Base-by-base conservation (phyloP, 768 basidiomycete genomes). In the Dioszegia aurantiaca region DNA sequence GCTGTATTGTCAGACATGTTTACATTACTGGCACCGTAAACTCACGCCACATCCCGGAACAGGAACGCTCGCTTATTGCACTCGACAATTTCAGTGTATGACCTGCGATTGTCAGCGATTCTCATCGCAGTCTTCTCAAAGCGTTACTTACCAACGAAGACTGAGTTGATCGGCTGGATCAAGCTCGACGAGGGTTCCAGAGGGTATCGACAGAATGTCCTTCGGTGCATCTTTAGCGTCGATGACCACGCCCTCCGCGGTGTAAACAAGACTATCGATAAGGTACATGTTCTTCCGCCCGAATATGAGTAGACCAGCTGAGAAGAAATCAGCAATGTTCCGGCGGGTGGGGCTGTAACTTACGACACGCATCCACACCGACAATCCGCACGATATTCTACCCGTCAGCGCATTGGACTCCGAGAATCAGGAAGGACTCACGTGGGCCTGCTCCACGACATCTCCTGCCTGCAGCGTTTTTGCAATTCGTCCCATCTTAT, bases 351-450 rank as follows among this genome's bases (percentile, higher is more conserved):
- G n/a, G 23, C 9, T 4, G 14, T 3, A 1, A 80, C 87, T 72
- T 62, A 92, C 91, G 90, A 59, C 86, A 90, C 16, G 90, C 89
- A 75, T 95, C 93, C 3, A 97, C 89, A 0, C 92, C 93, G 14
- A 85, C 85, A 47, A 95, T 84, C 12, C 90, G 83, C 5, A 89
- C 88, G 45, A 93, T 89, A 11, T 92, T 97, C 55, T 52, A 82
- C 6, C 9, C 12, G 30, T 63, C 48, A 61, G 60, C 40, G 9
- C 36, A 30, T 2, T 30, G 28, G n/a, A 45, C 1, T 4, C 11
- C 19, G 19, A 1, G 42, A 4, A 31, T n/a, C 43, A 27, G 23
- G 19, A 40, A 27, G 4, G 23, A 31, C 70, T 45, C 9, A 69
- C 70, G 47, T 69, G 70, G 27, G 68, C 73, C 55, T 75, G 89